Evolutionary conservation across 495 filamentous ascomycete species (phyloP), one percentile per base, ranked within the genome.

Genomic region (Diplogelasinospora grovesii): DNA sequence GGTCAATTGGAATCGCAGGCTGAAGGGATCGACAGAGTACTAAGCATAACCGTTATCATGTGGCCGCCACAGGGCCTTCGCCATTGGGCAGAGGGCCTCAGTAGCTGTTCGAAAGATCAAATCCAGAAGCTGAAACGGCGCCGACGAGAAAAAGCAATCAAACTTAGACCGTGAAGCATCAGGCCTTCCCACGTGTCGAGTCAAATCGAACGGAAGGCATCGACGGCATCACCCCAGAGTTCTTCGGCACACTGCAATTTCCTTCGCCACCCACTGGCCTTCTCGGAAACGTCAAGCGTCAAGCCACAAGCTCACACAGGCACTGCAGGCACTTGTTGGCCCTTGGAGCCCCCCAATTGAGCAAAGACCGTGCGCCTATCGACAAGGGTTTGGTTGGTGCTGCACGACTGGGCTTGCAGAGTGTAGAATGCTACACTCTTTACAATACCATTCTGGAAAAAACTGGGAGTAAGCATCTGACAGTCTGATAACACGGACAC

Each of bases 291-390:
- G 33, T 16, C 14, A 16, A 36, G 18, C 14, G 15, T 10, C 33
- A 19, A 19, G 8, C 14, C n/a, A 8, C 16, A 33, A 14, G 13
- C 8, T 27, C 8, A 8, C 16, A 14, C 30, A 19, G 8, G 3
- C 8, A 33, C 30, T 11, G 30, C 16, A 14, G 9, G 15, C 16
- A 10, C 7, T 15, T 4, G 11, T 24, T 26, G n/a, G 21, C 14
- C 11, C 35, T 7, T 30, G 16, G n/a, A n/a, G n/a, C n/a, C 37
- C 19, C 10, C 31, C 27, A 27, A 42, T 22, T 27, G 33, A 23
- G 21, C 36, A 32, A 41, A 24, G 39, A 8, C 47, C 46, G 47
- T 45, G 47, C 47, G 26, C 47, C 36, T 44, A 45, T 41, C 18
- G 47, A 32, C 47, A 43, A 31, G 45, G 40, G 31, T 11, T 13